Evolutionary conservation across 139 green algal species (phyloP).

Genomic region (Chlorella ohadii): DNA sequence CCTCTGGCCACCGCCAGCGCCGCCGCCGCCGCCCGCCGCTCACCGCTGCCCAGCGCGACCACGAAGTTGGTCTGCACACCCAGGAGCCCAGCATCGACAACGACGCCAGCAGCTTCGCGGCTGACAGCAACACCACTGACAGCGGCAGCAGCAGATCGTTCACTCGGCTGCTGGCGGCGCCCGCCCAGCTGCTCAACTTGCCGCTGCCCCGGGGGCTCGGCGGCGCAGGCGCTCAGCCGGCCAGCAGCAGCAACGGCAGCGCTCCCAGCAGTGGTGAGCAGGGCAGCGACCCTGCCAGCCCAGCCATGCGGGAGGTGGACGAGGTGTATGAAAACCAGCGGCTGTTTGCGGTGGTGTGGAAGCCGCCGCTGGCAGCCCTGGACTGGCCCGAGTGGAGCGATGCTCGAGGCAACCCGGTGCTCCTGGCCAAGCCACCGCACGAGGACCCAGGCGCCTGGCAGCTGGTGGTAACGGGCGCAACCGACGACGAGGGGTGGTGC

Average conservation of each 20-base stretch:
- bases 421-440: background rate
- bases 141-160: too few relatives aligned
- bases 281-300: too few relatives aligned
- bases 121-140: too few relatives aligned
- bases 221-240: background rate
- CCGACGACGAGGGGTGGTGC: conserved; percentile 55
- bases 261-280: background rate
- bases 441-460: conserved; percentile 27
- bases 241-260: background rate
- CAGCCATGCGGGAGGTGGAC: background rate
- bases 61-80: too few relatives aligned
- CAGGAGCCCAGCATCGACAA: too few relatives aligned
- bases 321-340: conserved; percentile 27
- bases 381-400: conserved; percentile 55
- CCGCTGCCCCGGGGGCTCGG: too few relatives aligned
- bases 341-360: conserved; percentile 2
- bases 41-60: too few relatives aligned
- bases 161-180: too few relatives aligned
- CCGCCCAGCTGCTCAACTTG: too few relatives aligned
- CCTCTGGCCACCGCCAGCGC: too few relatives aligned
- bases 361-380: conserved; percentile 41
- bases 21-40: too few relatives aligned
- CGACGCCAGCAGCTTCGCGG: too few relatives aligned
- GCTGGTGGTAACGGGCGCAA: conserved; percentile 33
- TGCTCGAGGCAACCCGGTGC: conserved; percentile 28